Base-by-base conservation (phyloP, 768 basidiomycete genomes). In the Amanita jacksonii region DNA sequence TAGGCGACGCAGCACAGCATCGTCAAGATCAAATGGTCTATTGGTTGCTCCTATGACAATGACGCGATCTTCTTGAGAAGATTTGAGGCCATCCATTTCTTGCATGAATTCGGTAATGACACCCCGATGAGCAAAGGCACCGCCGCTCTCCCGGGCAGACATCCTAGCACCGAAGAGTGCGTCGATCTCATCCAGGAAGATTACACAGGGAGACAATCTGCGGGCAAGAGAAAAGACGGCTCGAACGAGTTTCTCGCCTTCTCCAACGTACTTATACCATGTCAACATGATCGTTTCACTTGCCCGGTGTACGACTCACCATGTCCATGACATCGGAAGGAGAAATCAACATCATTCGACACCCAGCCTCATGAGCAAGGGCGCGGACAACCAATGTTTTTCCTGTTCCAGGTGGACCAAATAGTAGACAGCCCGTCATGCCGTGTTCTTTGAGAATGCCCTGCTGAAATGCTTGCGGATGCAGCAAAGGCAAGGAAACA, bases 301-400 rank as follows among this genome's bases (percentile, higher is more conserved):
- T 16, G 10, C 38, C 49, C 41, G 31, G 8, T 36, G 23, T 19
- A 47, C 5, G 45, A 49, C 73, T 36, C 49, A 88, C 88, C 88
- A 93, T 93, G 58, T 96, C 91, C 81, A 93, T 90, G 36, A 97
- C 86, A 57, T 97, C 92, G 8, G 90, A 89, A 5, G 92, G 89
- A 34, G 86, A 83, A 38, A 97, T 72, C 8, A 81, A 77, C 56
- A 97, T 64, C 92, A 97, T 97, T 39, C 89, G 74, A 52, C 90
- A 92, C 3, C 91, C 93, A 38, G 89, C 89, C 61, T 96, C 92
- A 55, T 85, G 86, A 2, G 93, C 93, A 8, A 97, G 72, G 15
- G 92, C 92, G 37, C 90, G 79, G 8, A 90, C 89, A 8, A 91
- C 73, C 12, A 93, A 66, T 0, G 91, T 93, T 63, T 94, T 94